phyloP scores from a whole-genome alignment of 306 rosid species.

The Datisca glomerata region DNA sequence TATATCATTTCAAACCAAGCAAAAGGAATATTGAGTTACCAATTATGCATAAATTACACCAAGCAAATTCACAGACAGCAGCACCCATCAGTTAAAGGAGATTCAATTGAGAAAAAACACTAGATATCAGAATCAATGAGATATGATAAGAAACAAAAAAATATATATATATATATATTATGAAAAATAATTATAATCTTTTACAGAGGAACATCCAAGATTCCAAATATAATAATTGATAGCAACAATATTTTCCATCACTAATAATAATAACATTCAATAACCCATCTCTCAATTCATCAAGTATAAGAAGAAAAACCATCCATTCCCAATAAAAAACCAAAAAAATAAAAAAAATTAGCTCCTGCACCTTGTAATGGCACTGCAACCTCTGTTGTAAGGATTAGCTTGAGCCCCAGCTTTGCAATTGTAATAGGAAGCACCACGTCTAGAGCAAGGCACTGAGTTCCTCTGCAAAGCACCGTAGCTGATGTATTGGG shows the following conservation, averaged over 20 bases:
- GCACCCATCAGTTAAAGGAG: background rate
- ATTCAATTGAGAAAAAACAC: background rate
- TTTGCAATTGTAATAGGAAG: conserved; percentile 82
- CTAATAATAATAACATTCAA: background rate
- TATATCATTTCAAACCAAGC: background rate
- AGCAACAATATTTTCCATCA: background rate
- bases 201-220: background rate
- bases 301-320: no score
- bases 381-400: conserved; percentile 80
- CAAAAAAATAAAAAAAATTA: conserved; percentile 10
- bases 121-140: background rate
- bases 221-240: no score
- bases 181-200: background rate
- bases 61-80: background rate
- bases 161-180: background rate
- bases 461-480: conserved; percentile 91
- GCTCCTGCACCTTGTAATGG: conserved; percentile 90
- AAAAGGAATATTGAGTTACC: background rate
- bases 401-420: conserved; percentile 93
- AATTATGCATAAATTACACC: background rate
- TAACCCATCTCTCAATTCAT: background rate
- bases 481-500: conserved; percentile 82
- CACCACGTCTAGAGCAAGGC: conserved; percentile 92
- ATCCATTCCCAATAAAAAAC: background rate
- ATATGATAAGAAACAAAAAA: background rate